Conservation (phyloP, 2,329 filamentous ascomycete species). For the Knufia petricola region DNA sequence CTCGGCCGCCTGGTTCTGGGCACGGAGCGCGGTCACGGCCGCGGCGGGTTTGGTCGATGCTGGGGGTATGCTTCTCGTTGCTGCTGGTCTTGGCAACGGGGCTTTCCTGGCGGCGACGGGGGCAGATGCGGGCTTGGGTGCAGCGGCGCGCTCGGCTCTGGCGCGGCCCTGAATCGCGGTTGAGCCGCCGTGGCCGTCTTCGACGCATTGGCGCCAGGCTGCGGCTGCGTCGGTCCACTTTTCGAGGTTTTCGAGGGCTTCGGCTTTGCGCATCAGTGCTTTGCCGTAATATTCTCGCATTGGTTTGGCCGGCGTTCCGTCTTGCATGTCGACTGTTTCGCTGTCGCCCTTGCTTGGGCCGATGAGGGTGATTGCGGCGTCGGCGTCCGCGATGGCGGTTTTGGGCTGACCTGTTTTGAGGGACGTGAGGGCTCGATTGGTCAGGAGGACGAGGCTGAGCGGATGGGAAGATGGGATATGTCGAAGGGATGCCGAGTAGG, state of each 20-base stretch:
- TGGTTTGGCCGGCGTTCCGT: slow-evolving; percentile 57
- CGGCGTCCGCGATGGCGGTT: slow-evolving; percentile 73
- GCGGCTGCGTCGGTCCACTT: slow-evolving; percentile 75
- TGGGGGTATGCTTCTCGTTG: slow-evolving; percentile 52
- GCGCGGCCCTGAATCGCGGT: slow-evolving; percentile 77
- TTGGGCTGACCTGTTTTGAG: slow-evolving; percentile 90
- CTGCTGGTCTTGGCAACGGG: slow-evolving; percentile 29
- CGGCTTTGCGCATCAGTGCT: slow-evolving; percentile 85
- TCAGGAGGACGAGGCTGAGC: slow-evolving; percentile 75
- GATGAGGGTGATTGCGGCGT: slow-evolving; percentile 69
- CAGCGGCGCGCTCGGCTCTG: slow-evolving; percentile 78
- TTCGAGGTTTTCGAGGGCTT: slow-evolving; percentile 91
- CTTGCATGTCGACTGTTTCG: slow-evolving; percentile 64
- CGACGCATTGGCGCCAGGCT: slow-evolving; percentile 74
- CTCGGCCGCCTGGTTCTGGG: slow-evolving; percentile 76
- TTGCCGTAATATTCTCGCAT: slow-evolving; percentile 94
- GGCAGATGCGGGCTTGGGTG: slow-evolving; percentile 41
- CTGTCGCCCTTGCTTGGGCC: slow-evolving; percentile 68
- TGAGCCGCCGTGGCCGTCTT: slow-evolving; percentile 74
- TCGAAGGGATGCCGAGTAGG: slow-evolving; percentile 68
- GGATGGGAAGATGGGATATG: slow-evolving; percentile 71
- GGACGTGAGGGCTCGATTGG: slow-evolving; percentile 81
- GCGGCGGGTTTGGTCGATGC: slow-evolving; percentile 46
- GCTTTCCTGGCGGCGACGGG: slow-evolving; percentile 30
- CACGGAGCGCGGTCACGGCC: slow-evolving; percentile 72